A percentile compares a stretch with the other conserved stretches of the same genome.
phyloP scores from a whole-genome alignment of 2,329 filamentous ascomycete species.

The Incumbomyces delicatus region DNA sequence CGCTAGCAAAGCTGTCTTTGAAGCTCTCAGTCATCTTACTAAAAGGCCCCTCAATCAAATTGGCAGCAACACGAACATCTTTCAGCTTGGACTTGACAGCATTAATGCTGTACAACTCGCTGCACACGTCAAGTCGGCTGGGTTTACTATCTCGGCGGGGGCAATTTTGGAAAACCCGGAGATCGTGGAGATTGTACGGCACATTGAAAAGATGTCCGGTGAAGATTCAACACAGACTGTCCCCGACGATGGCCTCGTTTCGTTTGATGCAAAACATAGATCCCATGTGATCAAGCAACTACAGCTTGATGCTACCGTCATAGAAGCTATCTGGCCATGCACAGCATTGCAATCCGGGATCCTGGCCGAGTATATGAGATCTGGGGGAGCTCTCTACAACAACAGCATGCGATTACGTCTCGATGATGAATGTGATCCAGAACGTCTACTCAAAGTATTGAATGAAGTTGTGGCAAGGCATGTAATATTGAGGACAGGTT shows the following conservation, averaged over 20 bases:
- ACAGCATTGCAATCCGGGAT: conserved; percentile 73
- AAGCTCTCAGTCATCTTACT: not conserved
- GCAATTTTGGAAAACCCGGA: conserved; percentile 57
- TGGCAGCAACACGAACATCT: conserved; percentile 54
- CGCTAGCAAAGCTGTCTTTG: not conserved
- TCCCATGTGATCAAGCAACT: conserved; percentile 2
- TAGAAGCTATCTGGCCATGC: conserved; percentile 62
- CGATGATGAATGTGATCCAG: conserved; percentile 28
- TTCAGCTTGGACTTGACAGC: conserved; percentile 81
- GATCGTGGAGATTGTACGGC: conserved; percentile 15
- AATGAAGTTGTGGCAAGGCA: conserved; percentile 42
- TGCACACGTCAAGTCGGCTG: conserved; percentile 51
- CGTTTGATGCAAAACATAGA: conserved; percentile 40
- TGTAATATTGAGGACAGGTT: conserved; percentile 68
- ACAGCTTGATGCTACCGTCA: not conserved
- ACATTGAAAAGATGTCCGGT: conserved; percentile 7
- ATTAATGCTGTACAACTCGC: conserved; percentile 77
- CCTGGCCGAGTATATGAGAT: conserved; percentile 62
- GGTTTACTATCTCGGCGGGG: conserved; percentile 51
- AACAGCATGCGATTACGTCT: conserved; percentile 57
- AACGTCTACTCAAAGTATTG: conserved; percentile 52
- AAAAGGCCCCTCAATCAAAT: not conserved
- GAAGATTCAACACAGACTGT: not conserved
- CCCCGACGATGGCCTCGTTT: conserved; percentile 37
- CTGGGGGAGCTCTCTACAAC: conserved; percentile 60